Conservation (phyloP, 2,329 filamentous ascomycete species). For the Drechslerella dactyloides region DNA sequence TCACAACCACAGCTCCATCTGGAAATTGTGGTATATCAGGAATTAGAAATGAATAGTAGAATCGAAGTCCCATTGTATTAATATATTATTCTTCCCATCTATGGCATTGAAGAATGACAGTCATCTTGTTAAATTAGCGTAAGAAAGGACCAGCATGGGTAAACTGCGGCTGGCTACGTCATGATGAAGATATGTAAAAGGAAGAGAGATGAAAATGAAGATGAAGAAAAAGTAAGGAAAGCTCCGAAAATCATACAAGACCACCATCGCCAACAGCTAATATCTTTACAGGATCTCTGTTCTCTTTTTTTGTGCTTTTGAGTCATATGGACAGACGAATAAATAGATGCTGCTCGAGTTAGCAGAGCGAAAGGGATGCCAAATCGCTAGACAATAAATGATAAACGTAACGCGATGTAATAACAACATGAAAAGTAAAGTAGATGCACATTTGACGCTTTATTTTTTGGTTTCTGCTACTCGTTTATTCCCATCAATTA, state of each 20-base stretch:
- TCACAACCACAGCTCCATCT: too few relatives aligned
- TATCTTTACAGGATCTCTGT: slow-evolving; percentile 29
- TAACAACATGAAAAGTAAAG: slow-evolving; percentile 15
- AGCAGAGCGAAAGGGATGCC: slow-evolving; percentile 1
- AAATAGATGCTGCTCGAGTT: slow-evolving; percentile 5
- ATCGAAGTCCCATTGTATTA: too few relatives aligned
- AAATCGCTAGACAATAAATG: slow-evolving; percentile 17
- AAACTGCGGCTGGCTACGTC: slow-evolving; percentile 2
- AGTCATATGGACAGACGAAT: background rate
- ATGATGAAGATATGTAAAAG: background rate
- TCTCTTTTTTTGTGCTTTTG: background rate
- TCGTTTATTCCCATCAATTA: slow-evolving; percentile 17
- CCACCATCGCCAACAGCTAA: slow-evolving; percentile 18
- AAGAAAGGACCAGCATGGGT: background rate
- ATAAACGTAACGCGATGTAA: slow-evolving; percentile 14
- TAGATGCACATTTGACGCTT: slow-evolving; percentile 23
- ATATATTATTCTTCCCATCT: background rate
- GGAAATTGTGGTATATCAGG: too few relatives aligned
- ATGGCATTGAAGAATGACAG: background rate
- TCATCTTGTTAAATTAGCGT: background rate
- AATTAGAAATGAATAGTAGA: too few relatives aligned
- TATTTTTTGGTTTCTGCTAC: slow-evolving; percentile 28
- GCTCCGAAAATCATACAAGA: background rate
- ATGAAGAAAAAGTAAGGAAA: slow-evolving; percentile 5
- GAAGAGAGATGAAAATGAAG: background rate